Evolutionary conservation across 129 eudicot genomes (phyloP), one percentile per base, ranked within the genome.

Genomic region (Flaveria linearis): DNA sequence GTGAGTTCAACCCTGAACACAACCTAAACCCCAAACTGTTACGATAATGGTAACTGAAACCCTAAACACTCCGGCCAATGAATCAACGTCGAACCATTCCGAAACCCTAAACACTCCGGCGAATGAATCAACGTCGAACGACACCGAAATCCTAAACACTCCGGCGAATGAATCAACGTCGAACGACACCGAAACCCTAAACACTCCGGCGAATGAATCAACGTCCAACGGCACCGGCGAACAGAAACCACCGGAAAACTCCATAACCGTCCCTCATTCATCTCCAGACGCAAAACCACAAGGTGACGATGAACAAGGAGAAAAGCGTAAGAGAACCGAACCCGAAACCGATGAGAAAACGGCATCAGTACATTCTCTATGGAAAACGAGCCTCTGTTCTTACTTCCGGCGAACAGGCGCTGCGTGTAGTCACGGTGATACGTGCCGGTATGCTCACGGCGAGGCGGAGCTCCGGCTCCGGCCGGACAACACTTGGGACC

Each of bases 311-410:
- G 82, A 82, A 36, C 58, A 80, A 12, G 86, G 84, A 53, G 91
- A 82, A 61, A 92, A 92, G 80, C 90, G 98, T 9, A 93, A 93
- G 72, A 42, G 85, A 85, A 25, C 82, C 74, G 80, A 73, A 81
- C 41, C 72, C 77, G 78, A 87, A 63, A 53, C 81, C 55, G 62
- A 68, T 14, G 65, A 77, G 15, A 70, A 72, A 71, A 16, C 79
- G 45, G 74, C 55, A 49, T 51, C 83, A 5, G 80, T 75, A 26
- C 73, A 86, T 52, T 93, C 92, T 10, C 76, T 90, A 18, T 89
- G 90, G 92, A 90, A 93, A 61, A 85, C 97, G 50, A 93, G 92
- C 69, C 86, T 90, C 53, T 93, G 97, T 78, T 90, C 98, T 9
- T 90, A 83, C 84, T 93, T 86, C 83, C 65, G 98, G 71, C 87